Conservation (phyloP, 805 yeast genomes). For the Schizosaccharomyces japonicus region DNA sequence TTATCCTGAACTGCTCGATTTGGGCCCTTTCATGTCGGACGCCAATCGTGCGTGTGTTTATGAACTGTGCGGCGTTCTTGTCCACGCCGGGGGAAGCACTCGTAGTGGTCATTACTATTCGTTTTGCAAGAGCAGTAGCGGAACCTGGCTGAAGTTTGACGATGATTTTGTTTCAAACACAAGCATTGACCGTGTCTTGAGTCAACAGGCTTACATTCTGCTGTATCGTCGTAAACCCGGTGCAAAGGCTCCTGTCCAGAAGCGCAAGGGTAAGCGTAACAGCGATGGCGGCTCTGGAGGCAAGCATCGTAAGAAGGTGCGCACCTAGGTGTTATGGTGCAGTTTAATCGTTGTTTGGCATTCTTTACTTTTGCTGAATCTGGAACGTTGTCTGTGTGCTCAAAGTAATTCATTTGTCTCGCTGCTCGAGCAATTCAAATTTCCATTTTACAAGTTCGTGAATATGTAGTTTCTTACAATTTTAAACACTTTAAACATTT, state of each 20-base stretch:
- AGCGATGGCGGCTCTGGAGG: too few relatives aligned
- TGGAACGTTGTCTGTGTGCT: too few relatives aligned
- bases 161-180: slow-evolving; percentile 67
- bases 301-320: too few relatives aligned
- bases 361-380: too few relatives aligned
- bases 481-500: too few relatives aligned
- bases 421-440: too few relatives aligned
- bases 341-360: too few relatives aligned
- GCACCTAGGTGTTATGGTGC: too few relatives aligned
- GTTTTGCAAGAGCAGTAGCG: slow-evolving; percentile 77
- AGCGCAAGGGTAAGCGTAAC: too few relatives aligned
- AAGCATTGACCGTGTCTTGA: slow-evolving; percentile 46
- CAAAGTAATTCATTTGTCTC: too few relatives aligned
- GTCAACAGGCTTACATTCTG: slow-evolving; percentile 78
- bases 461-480: too few relatives aligned
- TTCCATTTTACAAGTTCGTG: too few relatives aligned
- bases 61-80: slow-evolving; percentile 59
- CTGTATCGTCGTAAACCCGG: slow-evolving; percentile 23
- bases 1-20: slow-evolving; percentile 55
- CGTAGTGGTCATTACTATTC: slow-evolving; percentile 85
- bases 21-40: slow-evolving; percentile 27
- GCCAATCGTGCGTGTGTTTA: slow-evolving; percentile 21
- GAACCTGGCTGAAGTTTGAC: slow-evolving; percentile 80
- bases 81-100: slow-evolving; percentile 83
- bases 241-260: not conserved